phyloP scores from a whole-genome alignment of 1,284 basidiomycete species.

The Tausonia pullulans region DNA sequence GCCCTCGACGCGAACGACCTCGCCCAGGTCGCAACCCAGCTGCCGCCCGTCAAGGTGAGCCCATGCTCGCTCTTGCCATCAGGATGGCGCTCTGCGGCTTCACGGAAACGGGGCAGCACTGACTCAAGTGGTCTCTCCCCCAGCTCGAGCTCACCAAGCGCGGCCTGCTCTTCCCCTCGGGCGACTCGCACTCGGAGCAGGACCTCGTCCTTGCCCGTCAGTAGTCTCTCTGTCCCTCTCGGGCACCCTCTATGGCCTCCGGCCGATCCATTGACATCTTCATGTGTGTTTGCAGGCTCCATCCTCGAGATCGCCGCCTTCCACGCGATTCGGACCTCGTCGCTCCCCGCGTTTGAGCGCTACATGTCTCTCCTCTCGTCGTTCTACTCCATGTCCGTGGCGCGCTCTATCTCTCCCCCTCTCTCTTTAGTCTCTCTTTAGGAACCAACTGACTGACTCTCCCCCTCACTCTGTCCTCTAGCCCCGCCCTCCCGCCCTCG shows the following conservation, averaged over 20 bases:
- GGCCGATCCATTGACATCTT: not conserved
- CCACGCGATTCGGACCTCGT: slow-evolving; percentile 75
- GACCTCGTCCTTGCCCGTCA: slow-evolving; percentile 32
- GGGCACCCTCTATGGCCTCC: not conserved
- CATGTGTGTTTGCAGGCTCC: slow-evolving; percentile 48
- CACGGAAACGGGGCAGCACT: not conserved
- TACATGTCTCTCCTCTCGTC: slow-evolving; percentile 87
- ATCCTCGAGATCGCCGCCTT: slow-evolving; percentile 93
- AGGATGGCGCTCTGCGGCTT: not conserved
- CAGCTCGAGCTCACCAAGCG: slow-evolving; percentile 34
- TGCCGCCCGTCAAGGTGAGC: slow-evolving; percentile 9
- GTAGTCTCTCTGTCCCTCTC: slow-evolving; percentile 16
- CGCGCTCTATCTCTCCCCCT: not conserved
- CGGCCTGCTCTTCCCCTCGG: slow-evolving; percentile 35
- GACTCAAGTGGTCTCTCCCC: not conserved
- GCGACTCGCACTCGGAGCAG: slow-evolving; percentile 27
- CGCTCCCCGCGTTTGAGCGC: slow-evolving; percentile 84
- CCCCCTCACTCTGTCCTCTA: slow-evolving; percentile 25
- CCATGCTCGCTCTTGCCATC: not conserved
- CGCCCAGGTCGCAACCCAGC: slow-evolving; percentile 5
- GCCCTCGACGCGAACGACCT: slow-evolving; percentile 10
- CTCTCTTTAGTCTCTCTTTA: not conserved
- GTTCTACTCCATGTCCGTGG: slow-evolving; percentile 65
- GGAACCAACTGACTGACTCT: not conserved
- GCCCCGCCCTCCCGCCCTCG: slow-evolving; percentile 64